Evolutionary conservation across 1,139 yeast genomes (phyloP), one percentile per base, ranked within the genome.

Genomic region (Yamadazyma spencermartinsiae): DNA sequence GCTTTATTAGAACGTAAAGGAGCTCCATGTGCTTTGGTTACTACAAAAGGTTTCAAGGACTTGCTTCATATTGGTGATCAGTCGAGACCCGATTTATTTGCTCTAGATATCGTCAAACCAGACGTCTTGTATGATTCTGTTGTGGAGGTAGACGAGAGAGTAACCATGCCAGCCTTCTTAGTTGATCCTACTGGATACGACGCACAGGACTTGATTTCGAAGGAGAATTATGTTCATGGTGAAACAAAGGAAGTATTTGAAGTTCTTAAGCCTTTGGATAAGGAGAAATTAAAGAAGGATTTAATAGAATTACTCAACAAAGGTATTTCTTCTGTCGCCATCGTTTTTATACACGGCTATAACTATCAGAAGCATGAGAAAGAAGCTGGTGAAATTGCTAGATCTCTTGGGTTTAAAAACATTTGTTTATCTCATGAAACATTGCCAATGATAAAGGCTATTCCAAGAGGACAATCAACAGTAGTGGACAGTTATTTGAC

Each of bases 401-500:
- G 61, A 29, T 65, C 72, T 36, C 54, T 83, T 16, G 87, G 88
- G 1, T 84, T 84, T 55, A 55, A 50, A 20, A 51, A 50, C 31
- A 68, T 85, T 20, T 82, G 90, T 0, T 66, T 83, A 14, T 82
- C 90, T 0, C 76, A 80, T 19, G 74, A 78, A 48, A 66, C 84
- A 16, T 77, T 82, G 35, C 90, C 94, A 8, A 82, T 83, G 83
- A 81, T 85, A 46, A 84, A 84, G 54, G 72, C 78, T 30, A 79
- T 85, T 19, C 76, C 85, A 11, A 67, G 94, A 42, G 86, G 88
- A 1, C 82, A 82, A 48, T 82, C 89, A 12, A 73, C 87, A 3
- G 77, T 80, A 14, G 88, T 86, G 1, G 92, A 86, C 60, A 87
- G 92, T 1, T 85, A 85, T 54, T 61, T 86, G 42, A 82, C 90